These are phyloP conservation scores for Xylariaceae sp. DNA, from an alignment of 2,329 filamentous ascomycete genomes.

Conservation along the genomic window DNA sequence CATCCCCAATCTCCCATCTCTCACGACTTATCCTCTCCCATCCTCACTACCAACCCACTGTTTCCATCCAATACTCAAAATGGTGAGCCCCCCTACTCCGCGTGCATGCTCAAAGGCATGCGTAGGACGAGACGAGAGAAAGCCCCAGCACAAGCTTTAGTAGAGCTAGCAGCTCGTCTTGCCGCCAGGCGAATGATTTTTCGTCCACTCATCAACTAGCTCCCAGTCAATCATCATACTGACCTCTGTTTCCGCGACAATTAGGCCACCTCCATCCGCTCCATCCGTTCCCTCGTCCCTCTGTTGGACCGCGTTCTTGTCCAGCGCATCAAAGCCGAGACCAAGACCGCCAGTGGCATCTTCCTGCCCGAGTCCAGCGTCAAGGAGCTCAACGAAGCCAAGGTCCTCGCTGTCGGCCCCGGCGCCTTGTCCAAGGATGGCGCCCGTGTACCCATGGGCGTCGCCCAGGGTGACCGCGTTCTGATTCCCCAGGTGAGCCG, in stretches of 20 bases:
- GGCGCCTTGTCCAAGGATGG: constrained; percentile 84
- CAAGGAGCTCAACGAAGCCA: constrained; percentile 97
- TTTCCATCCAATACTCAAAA: constrained; percentile 16
- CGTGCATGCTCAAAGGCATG: too few relatives aligned
- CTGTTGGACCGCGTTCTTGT: constrained; percentile 98
- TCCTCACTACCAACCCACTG: not conserved
- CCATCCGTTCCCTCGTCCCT: constrained; percentile 89
- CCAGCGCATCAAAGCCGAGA: constrained; percentile 94
- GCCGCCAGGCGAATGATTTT: not conserved
- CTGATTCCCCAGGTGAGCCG: constrained; percentile 80
- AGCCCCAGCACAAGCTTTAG: not conserved
- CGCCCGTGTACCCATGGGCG: constrained; percentile 80
- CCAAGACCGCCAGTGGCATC: constrained; percentile 95
- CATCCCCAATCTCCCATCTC: constrained; percentile 21
- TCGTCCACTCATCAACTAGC: not conserved
- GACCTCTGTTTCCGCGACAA: not conserved
- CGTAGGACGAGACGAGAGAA: too few relatives aligned
- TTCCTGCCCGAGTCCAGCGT: constrained; percentile 95
- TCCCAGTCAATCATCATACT: not conserved
- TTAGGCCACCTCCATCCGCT: constrained; percentile 77
- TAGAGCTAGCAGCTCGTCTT: not conserved
- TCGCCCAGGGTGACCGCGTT: constrained; percentile 81
- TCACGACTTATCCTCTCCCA: not conserved
- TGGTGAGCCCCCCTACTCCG: constrained; percentile 19
- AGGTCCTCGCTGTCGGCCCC: constrained; percentile 91